Percentiles rank a stretch among this genome's conserved stretches.
phyloP scores from a whole-genome alignment of 1,284 basidiomycete genomes.

The Cryptococcus neoformans region DNA sequence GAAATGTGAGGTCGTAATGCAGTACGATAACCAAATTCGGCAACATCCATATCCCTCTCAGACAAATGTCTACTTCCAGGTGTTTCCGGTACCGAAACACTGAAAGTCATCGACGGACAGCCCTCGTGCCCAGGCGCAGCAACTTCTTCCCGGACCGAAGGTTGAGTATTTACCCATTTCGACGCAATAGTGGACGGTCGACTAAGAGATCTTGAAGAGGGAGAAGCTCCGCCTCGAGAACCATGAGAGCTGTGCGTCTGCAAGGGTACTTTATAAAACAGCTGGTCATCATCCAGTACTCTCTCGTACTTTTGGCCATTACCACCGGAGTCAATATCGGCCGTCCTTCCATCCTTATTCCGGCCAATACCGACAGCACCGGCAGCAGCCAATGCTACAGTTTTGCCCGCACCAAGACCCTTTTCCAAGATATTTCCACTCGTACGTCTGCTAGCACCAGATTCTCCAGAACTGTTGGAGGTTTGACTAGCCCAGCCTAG shows the following conservation, averaged over 20 bases:
- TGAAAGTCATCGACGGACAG: conserved; percentile 5
- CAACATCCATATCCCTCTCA: conserved; percentile 2
- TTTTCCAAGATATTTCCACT: conserved; percentile 21
- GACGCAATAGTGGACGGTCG: neutral
- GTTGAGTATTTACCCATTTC: neutral
- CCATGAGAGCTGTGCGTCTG: conserved; percentile 2
- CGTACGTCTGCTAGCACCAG: neutral
- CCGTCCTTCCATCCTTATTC: neutral
- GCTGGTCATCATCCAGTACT: conserved; percentile 13
- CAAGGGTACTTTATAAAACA: conserved; percentile 8
- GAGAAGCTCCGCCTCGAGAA: neutral
- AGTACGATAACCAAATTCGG: conserved; percentile 1
- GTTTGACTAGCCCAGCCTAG: conserved; percentile 6
- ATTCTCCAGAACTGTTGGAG: neutral
- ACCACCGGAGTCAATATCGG: neutral
- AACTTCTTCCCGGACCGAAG: neutral
- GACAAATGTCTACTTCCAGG: conserved; percentile 2
- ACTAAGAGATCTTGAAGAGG: neutral
- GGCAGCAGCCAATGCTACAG: neutral
- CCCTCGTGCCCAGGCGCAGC: neutral
- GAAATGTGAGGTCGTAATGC: neutral
- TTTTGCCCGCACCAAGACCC: conserved; percentile 3
- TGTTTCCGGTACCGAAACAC: conserved; percentile 12
- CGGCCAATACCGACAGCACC: conserved; percentile 2
- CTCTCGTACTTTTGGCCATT: conserved; percentile 8